Conservation (phyloP, 2,329 filamentous ascomycete species). For the Paecilomyces dactylethromorphus region DNA sequence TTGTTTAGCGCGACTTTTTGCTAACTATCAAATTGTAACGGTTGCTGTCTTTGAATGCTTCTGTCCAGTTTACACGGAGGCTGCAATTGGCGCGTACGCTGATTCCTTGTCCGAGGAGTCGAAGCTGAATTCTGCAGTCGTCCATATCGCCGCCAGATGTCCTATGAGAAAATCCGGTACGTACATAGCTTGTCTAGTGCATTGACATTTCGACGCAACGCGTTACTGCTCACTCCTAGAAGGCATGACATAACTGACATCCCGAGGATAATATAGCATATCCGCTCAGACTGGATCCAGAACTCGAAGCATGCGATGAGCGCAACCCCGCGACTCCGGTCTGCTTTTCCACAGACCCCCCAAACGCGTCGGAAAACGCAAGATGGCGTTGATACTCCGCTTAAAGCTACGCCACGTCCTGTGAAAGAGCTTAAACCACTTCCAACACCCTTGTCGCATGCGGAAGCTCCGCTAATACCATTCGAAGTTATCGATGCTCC, state of each 20-base stretch:
- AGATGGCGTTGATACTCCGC: constrained; percentile 21
- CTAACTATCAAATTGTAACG: neutral
- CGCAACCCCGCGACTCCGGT: constrained; percentile 73
- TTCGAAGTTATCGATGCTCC: constrained; percentile 78
- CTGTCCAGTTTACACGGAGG: neutral
- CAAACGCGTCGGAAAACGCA: constrained; percentile 39
- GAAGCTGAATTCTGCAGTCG: neutral
- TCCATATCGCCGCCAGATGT: neutral
- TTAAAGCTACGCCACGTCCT: constrained; percentile 18
- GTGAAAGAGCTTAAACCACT: constrained; percentile 14
- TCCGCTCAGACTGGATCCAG: neutral
- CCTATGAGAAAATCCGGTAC: neutral
- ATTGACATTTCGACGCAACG: neutral
- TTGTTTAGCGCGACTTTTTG: neutral
- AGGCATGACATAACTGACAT: neutral
- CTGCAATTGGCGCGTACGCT: neutral
- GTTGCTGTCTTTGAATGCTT: neutral
- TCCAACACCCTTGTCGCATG: constrained; percentile 16
- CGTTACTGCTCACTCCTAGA: neutral
- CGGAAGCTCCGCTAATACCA: constrained; percentile 63
- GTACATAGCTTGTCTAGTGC: neutral
- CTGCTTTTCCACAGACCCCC: constrained; percentile 74
- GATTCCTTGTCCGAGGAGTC: neutral
- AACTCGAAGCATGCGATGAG: constrained; percentile 62
- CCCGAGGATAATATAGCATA: neutral